Base-by-base conservation (phyloP, 768 basidiomycete genomes). In the Leccinum subtestaceum region DNA sequence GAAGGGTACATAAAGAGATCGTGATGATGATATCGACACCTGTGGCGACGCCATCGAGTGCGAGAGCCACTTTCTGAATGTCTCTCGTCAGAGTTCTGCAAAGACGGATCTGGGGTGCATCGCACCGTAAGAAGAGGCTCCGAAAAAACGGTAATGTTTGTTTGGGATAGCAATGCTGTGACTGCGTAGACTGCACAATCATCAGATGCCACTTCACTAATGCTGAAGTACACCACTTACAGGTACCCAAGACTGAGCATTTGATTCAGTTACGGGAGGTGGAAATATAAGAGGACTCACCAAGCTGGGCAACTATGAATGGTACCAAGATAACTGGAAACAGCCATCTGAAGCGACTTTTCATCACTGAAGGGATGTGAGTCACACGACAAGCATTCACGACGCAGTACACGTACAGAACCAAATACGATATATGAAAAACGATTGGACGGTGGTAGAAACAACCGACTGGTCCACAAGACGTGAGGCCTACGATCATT, bases 391-490 rank as follows among this genome's bases (percentile, higher is more conserved):
- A 45, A 45, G 9, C n/a, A 19, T 45, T 11, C 11, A 7, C 19
- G 11, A 11, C n/a, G 40, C n/a, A 9, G 10, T 32, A 23, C 40
- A 68, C 67, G 23, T 57, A 66, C 68, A 32, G 15, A 10, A 58
- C 69, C 64, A 69, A 43, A 70, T 64, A 13, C 66, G 64, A 56
- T 59, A 68, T 57, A 67, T 68, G 63, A 70, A 69, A 56, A 64
- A 68, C 21, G 64, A 63, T 46, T 69, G 66, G 31, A 67, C 63
- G 6, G 69, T 50, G 47, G 52, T 55, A 19, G 64, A 64, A 62
- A 69, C 59, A 3, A 51, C 34, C 10, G 66, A 66, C 68, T 70
- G 46, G 29, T 40, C 45, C 54, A 40, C 2, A 17, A 13, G 52
- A 54, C 59, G 58, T 64, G 62, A 70, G 66, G 60, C 25, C 11